These are phyloP conservation scores for Xerocomellus chrysenteron DNA, from an alignment of 768 basidiomycete genomes.

Conservation along the genomic window DNA sequence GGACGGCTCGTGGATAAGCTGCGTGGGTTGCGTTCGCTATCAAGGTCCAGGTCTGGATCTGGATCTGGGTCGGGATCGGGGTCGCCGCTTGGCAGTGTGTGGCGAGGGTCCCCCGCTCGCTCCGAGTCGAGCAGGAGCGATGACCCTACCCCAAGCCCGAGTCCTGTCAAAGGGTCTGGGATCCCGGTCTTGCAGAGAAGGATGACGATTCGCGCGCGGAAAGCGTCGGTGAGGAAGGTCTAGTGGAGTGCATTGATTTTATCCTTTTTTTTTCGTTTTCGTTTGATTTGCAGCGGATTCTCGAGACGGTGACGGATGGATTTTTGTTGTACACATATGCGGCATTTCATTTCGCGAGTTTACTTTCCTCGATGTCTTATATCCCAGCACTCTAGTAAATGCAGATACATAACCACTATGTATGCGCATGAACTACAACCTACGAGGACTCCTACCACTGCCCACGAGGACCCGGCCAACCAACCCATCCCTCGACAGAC, in stretches of 20 bases:
- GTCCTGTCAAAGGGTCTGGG: slow-evolving; percentile 26
- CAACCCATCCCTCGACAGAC: too few relatives aligned
- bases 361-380: too few relatives aligned
- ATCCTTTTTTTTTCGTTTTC: not conserved
- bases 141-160: slow-evolving; percentile 11
- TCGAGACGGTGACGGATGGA: too few relatives aligned
- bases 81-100: slow-evolving; percentile 4
- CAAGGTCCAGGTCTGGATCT: slow-evolving; percentile 2
- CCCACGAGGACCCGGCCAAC: too few relatives aligned
- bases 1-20: slow-evolving; percentile 23
- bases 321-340: not conserved
- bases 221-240: slow-evolving; percentile 18
- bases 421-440: too few relatives aligned
- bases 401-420: too few relatives aligned
- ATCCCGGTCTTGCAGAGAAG: slow-evolving; percentile 29
- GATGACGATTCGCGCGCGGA: slow-evolving; percentile 29
- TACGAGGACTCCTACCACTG: too few relatives aligned
- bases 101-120: slow-evolving; percentile 19
- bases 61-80: not conserved
- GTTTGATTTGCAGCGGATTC: not conserved
- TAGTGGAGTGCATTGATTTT: not conserved
- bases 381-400: too few relatives aligned
- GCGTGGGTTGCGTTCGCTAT: slow-evolving; percentile 22
- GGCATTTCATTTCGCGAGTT: too few relatives aligned
- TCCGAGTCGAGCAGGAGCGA: slow-evolving; percentile 20